Percentiles rank a stretch among this genome's conserved stretches.
Evolutionary conservation across 2,329 filamentous ascomycete genomes (phyloP).

Genomic region (Phaeosphaeriaceae sp.): DNA sequence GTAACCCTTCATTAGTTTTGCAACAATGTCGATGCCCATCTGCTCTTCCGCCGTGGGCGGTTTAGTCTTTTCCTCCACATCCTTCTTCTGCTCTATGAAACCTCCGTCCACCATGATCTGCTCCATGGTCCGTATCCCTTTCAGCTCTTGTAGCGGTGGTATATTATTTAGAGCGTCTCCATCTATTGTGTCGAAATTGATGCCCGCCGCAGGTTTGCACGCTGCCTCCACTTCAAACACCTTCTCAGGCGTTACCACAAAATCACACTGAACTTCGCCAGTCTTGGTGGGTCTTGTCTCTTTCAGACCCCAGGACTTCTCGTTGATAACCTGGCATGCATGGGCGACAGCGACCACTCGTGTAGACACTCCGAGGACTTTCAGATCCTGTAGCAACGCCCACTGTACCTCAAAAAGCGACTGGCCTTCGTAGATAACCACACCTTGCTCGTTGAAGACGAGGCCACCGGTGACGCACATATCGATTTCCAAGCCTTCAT

Average conservation of each 20-base stretch:
- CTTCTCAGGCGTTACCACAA: conserved; percentile 48
- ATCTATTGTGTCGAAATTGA: conserved; percentile 50
- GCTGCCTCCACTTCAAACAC: conserved; percentile 35
- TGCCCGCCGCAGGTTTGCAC: conserved; percentile 44
- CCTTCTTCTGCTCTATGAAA: conserved; percentile 14
- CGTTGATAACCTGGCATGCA: conserved; percentile 52
- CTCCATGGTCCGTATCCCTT: conserved; percentile 46
- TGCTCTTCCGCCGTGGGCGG: conserved; percentile 34
- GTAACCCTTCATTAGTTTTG: conserved; percentile 41
- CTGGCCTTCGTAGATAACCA: conserved; percentile 52
- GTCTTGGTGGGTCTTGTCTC: conserved; percentile 30
- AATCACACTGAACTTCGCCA: conserved; percentile 53
- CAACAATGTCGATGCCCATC: conserved; percentile 41
- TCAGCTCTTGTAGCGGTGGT: conserved; percentile 44
- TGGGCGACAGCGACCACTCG: conserved; percentile 49
- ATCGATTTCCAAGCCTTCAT: conserved; percentile 36
- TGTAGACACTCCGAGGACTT: conserved; percentile 33
- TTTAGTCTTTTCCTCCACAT: conserved; percentile 7
- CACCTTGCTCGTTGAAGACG: conserved; percentile 49
- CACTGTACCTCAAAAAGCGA: conserved; percentile 55
- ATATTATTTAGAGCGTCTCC: conserved; percentile 49
- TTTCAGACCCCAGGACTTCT: conserved; percentile 29
- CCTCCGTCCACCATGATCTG: conserved; percentile 36
- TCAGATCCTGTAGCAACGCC: conserved; percentile 49
- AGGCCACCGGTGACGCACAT: conserved; percentile 52